phyloP scores from a whole-genome alignment of 164 flowering plant genomes.

The Dillenia turbinata region DNA sequence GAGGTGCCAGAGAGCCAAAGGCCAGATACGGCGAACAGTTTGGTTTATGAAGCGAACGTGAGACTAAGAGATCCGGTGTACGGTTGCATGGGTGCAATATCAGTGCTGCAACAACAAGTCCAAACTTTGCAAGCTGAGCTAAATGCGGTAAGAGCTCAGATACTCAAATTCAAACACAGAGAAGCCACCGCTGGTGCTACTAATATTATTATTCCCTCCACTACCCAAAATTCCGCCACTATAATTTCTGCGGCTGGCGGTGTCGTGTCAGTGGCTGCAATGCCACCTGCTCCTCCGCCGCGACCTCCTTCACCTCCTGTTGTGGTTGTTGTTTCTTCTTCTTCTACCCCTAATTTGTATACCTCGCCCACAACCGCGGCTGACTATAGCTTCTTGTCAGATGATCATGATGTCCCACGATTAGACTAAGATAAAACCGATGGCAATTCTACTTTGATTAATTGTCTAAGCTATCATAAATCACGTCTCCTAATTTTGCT shows the following conservation, averaged over 20 bases:
- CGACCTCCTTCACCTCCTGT: constrained; percentile 14
- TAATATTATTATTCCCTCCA: constrained; percentile 23
- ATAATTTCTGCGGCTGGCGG: constrained; percentile 26
- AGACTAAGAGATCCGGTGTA: constrained; percentile 89
- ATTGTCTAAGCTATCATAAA: too few relatives aligned
- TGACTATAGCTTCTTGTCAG: constrained; percentile 50
- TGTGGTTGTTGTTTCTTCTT: not conserved
- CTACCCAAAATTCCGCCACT: constrained; percentile 18
- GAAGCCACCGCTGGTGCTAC: constrained; percentile 59
- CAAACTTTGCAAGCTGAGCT: constrained; percentile 79
- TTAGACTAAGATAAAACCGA: constrained; percentile 31
- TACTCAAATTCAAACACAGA: constrained; percentile 58
- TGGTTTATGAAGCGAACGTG: constrained; percentile 87
- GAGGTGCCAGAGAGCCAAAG: constrained; percentile 84
- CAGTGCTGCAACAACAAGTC: constrained; percentile 77
- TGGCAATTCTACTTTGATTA: too few relatives aligned
- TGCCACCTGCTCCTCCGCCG: constrained; percentile 22
- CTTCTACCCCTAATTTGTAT: constrained; percentile 42
- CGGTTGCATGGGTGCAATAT: constrained; percentile 97
- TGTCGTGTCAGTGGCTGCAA: constrained; percentile 36
- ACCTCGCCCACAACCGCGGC: constrained; percentile 31
- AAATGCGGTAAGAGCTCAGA: constrained; percentile 64
- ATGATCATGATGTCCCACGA: constrained; percentile 44
- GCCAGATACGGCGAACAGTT: constrained; percentile 85
- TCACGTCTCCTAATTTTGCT: too few relatives aligned